Evolutionary conservation across 805 yeast genomes (phyloP), one percentile per base, ranked within the genome.

Genomic region (Teunomyces pallodes): DNA sequence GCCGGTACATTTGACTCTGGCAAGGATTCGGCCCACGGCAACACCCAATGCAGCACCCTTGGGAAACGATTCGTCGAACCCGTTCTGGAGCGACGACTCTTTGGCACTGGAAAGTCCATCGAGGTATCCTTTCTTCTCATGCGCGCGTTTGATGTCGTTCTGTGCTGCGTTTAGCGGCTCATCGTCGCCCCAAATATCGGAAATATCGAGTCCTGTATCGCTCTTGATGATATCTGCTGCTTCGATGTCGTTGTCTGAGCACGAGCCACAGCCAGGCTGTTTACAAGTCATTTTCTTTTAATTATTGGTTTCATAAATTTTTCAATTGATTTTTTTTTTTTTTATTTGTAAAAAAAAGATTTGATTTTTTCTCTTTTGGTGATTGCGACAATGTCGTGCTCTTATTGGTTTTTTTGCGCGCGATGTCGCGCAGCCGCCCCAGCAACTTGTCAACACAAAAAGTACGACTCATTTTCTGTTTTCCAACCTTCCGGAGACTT

Each of bases 11-110:
- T 66, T 70, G 38, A 71, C 52, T 31, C 59, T 67, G 8, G 91
- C 88, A 10, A 90, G 52, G 0, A 90, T 69, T 41, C 65, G 62
- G 0, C 98, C 98, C 0, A 83, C 84, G 12, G 68, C 54, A 0
- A 78, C 67, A 0, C 96, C 97, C 1, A 90, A 51, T 2, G 59
- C 60, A 0, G 94, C 89, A 1, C 98, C 98, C 2, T 69, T 58
- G 0, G 88, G 89, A 55, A 82, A 91, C 0, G 92, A 92, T 2
- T 70, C 75, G 61, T 91, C 95, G 59, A 92, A 91, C 0, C 96
- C 97, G 9, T 69, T 59, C 60, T 91, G 97, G 20, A 90, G 67
- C 36, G 84, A 80, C 6, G 66, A 65, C 54, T 87, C 95, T 56
- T 88, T 84, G 4, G 89, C 80, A 12, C 63, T 66, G 1, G 88